Conservation (phyloP, 2,329 filamentous ascomycete genomes). For the Plectosphaerella sp. region DNA sequence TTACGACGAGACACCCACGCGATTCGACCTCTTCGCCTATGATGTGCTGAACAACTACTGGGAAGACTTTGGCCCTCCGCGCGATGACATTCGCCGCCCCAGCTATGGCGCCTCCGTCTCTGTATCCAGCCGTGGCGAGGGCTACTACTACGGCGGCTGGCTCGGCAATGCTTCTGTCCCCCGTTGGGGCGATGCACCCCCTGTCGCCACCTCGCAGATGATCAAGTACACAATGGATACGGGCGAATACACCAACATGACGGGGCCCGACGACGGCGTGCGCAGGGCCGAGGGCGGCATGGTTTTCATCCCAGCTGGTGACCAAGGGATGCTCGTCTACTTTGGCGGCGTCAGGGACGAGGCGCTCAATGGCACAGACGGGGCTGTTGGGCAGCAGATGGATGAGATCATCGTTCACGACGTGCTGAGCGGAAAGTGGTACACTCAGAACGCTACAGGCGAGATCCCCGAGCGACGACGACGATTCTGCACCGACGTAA, state of each 20-base stretch:
- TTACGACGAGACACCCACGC: constrained; percentile 32
- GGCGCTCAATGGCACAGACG: constrained; percentile 36
- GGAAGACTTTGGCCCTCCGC: constrained; percentile 39
- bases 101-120: constrained; percentile 54
- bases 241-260: constrained; percentile 46
- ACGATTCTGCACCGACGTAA: constrained; percentile 57
- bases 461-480: constrained; percentile 46
- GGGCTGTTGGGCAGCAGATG: constrained; percentile 36
- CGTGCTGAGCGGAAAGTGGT: constrained; percentile 55
- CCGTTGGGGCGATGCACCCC: constrained; percentile 41
- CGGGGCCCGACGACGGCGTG: constrained; percentile 42
- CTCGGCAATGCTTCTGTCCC: constrained; percentile 48
- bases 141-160: constrained; percentile 62
- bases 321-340: constrained; percentile 55
- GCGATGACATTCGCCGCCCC: constrained; percentile 34
- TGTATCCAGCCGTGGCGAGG: constrained; percentile 48
- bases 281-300: constrained; percentile 56
- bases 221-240: constrained; percentile 52
- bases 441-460: constrained; percentile 52
- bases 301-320: constrained; percentile 55
- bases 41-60: constrained; percentile 53
- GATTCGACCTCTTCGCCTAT: constrained; percentile 51
- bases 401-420: constrained; percentile 56
- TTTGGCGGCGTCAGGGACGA: constrained; percentile 54
- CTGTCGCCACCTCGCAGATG: constrained; percentile 45